These are phyloP conservation scores for Fusarium beomiforme DNA, from an alignment of 2,329 filamentous ascomycete genomes.

Conservation along the genomic window DNA sequence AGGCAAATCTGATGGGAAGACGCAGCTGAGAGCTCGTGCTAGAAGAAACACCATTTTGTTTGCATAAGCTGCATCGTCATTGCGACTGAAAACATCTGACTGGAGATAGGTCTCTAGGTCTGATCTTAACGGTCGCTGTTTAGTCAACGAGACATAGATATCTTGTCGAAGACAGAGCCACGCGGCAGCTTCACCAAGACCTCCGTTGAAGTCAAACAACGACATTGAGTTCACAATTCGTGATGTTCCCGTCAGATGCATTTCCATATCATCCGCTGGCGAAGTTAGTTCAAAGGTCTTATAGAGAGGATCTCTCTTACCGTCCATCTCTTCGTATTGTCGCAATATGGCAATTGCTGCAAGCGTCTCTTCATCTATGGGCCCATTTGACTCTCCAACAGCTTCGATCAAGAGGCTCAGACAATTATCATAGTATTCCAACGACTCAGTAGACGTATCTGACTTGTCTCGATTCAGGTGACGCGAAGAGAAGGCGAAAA, in stretches of 20 bases:
- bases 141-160: not conserved
- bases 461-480: not conserved
- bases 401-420: not conserved
- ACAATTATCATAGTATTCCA: not conserved
- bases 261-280: not conserved
- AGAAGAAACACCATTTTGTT: not conserved
- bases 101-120: not conserved
- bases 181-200: not conserved
- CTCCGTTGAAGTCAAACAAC: not conserved
- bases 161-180: not conserved
- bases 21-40: not conserved
- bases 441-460: not conserved
- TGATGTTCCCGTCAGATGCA: constrained; percentile 1
- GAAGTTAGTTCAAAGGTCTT: not conserved
- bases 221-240: constrained; percentile 1
- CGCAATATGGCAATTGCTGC: not conserved
- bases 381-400: not conserved
- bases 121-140: not conserved
- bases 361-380: not conserved
- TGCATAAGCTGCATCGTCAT: not conserved
- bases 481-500: not conserved
- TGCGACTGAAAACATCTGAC: not conserved
- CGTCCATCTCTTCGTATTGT: constrained; percentile 2
- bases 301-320: not conserved
- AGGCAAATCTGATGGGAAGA: not conserved